Evolutionary conservation across 2,329 filamentous ascomycete species (phyloP).

Genomic region (Ophiostoma piceae): DNA sequence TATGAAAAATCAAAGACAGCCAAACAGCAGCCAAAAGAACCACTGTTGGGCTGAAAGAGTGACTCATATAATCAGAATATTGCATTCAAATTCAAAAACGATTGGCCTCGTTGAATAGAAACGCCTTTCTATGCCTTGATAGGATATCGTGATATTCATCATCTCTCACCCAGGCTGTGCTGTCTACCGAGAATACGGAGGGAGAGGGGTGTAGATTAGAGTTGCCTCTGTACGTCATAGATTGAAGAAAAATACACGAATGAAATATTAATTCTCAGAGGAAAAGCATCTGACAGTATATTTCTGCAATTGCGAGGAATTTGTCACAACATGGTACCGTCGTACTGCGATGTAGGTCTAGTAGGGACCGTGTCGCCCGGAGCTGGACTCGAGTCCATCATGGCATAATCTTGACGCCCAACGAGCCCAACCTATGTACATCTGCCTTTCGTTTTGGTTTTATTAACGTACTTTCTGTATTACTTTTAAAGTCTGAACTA

Average conservation of each 20-base stretch:
- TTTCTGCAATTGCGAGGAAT: neutral
- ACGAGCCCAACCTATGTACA: neutral
- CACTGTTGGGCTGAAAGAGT: neutral
- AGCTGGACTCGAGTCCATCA: neutral
- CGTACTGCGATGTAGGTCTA: neutral
- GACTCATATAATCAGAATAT: neutral
- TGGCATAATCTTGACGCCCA: slow-evolving; percentile 5
- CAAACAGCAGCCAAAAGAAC: neutral
- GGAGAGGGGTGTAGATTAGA: neutral
- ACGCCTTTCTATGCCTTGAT: neutral
- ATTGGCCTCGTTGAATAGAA: neutral
- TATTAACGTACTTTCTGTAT: too few species aligned
- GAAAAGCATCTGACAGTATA: neutral
- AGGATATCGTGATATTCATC: neutral
- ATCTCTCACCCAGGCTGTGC: neutral
- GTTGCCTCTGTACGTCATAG: neutral
- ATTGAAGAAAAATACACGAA: neutral
- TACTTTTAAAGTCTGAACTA: too few species aligned
- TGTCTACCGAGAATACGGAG: neutral
- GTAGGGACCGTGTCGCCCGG: neutral
- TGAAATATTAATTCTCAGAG: neutral
- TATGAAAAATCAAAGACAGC: neutral
- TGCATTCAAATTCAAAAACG: neutral
- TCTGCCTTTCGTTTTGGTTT: neutral
- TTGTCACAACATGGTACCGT: neutral